A percentile compares a stretch with the other conserved stretches of the same genome.
phyloP scores from a whole-genome alignment of 805 yeast species.

The Kregervanrija pseudodelftensis region DNA sequence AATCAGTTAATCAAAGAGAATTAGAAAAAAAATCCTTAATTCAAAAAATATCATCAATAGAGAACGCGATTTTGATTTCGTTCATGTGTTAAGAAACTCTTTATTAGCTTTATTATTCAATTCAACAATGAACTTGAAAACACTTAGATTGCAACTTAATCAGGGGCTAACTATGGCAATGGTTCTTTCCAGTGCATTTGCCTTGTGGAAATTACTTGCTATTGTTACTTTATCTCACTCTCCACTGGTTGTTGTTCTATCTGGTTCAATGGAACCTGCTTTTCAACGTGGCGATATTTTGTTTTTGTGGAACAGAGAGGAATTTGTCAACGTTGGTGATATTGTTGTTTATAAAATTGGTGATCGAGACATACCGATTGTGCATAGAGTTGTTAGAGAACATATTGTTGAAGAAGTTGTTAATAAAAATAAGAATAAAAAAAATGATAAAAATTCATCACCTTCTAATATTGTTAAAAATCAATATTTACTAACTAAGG shows the following conservation, averaged over 20 bases:
- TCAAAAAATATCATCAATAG: not conserved
- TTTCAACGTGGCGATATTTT: slow-evolving; percentile 96
- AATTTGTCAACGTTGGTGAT: slow-evolving; percentile 71
- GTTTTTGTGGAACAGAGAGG: slow-evolving; percentile 82
- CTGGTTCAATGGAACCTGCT: slow-evolving; percentile 99
- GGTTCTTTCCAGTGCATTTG: slow-evolving; percentile 81
- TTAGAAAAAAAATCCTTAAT: not conserved
- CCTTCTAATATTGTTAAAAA: slow-evolving; percentile 6
- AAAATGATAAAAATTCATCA: slow-evolving; percentile 6
- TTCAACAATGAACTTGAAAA: slow-evolving; percentile 21
- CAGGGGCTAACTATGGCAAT: slow-evolving; percentile 63
- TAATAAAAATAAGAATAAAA: slow-evolving; percentile 11
- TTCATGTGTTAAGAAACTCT: not conserved
- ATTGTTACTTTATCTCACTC: slow-evolving; percentile 76
- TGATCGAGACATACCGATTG: slow-evolving; percentile 86
- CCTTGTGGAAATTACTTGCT: slow-evolving; percentile 83
- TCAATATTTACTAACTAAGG: slow-evolving; percentile 83
- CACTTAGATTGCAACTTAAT: slow-evolving; percentile 22
- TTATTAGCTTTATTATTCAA: not conserved
- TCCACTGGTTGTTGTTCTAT: slow-evolving; percentile 92
- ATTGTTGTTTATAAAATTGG: slow-evolving; percentile 85
- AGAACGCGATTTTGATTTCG: too few relatives aligned
- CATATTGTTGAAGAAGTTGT: slow-evolving; percentile 41
- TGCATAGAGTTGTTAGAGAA: slow-evolving; percentile 86
- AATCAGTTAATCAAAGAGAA: not conserved